These are phyloP conservation scores for Silene latifolia DNA, from an alignment of 148 eudicot genomes.

Conservation along the genomic window DNA sequence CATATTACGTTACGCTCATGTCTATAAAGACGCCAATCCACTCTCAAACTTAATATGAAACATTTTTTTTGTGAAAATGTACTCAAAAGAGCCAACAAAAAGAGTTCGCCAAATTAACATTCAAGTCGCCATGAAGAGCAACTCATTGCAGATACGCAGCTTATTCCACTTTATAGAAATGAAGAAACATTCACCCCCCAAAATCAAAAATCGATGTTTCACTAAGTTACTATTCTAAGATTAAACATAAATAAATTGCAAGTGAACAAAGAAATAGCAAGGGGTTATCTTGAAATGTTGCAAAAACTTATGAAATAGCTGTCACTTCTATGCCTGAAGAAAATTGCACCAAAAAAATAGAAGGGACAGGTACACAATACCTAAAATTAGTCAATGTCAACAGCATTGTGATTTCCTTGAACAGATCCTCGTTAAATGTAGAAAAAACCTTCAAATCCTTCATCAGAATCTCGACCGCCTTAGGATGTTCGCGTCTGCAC, in stretches of 20 bases:
- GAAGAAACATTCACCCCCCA: not conserved
- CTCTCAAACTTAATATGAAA: not conserved
- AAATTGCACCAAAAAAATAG: not conserved
- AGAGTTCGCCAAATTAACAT: not conserved
- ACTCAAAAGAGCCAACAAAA: not conserved
- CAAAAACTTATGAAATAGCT: not conserved
- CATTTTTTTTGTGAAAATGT: not conserved
- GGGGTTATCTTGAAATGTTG: not conserved
- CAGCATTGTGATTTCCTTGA: constrained; percentile 68
- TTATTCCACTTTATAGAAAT: no score
- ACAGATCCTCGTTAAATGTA: constrained; percentile 57
- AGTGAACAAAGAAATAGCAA: not conserved
- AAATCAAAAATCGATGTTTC: not conserved
- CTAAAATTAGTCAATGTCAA: constrained; percentile 70
- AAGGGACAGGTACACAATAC: constrained; percentile 24
- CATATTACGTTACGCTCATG: not conserved
- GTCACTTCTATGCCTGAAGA: not conserved
- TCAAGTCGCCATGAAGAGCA: not conserved
- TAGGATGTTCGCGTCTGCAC: constrained; percentile 53
- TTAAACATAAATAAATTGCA: not conserved
- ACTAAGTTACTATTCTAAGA: not conserved
- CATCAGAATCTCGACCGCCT: constrained; percentile 68
- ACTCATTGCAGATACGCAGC: not conserved
- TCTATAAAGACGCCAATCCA: not conserved
- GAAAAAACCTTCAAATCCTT: constrained; percentile 78